Evolutionary conservation across 306 rosid genomes (phyloP), one percentile per base, ranked within the genome.

Genomic region (Prunus campanulata): DNA sequence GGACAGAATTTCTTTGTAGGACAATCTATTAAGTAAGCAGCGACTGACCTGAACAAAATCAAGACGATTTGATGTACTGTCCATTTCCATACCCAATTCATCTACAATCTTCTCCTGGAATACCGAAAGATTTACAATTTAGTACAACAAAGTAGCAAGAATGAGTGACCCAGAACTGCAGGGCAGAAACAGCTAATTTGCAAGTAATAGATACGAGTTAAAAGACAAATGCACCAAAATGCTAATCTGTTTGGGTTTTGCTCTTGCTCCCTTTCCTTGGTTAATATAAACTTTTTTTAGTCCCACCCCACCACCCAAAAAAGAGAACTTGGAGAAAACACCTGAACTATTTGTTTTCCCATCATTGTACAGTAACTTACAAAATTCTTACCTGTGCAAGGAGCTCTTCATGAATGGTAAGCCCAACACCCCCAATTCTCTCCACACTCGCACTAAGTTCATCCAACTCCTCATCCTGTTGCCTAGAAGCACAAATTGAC

Each of bases 381-480:
- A 71, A 80, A 75, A 66, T 66, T 68, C 77, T 71, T 85, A 96
- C 99, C 94, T 96, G 99, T 42, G 88, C 89, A 8, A 82, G 74
- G 78, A 96, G 98, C 84, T 93, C 99, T 65, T 96, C 98, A 63
- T 93, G 98, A 86, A 96, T 93, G 0, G 98, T 96, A 79, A 96
- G 97, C 76, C 99, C 98, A 72, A 96, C 98, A 76, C 96, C 97
- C 70, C 99, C 99, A 74, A 96, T 93, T 86, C 94, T 88, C 78
- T 86, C 93, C 81, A 93, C 97, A 66, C 98, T 93, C 56, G 88
- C 87, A 84, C 94, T 96, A 80, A 96, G 91, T 84, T 92, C 94
- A 29, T 96, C 98, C 88, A 96, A 91, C 77, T 96, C 97, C 83
- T 96, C 97, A 76, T 96, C 99, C 66, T 96, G 99, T 78, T 70